A percentile compares a stretch with the other conserved stretches of the same genome.
phyloP scores from a whole-genome alignment of 2,329 filamentous ascomycete genomes.

The Hymenoscyphus fructigenus region DNA sequence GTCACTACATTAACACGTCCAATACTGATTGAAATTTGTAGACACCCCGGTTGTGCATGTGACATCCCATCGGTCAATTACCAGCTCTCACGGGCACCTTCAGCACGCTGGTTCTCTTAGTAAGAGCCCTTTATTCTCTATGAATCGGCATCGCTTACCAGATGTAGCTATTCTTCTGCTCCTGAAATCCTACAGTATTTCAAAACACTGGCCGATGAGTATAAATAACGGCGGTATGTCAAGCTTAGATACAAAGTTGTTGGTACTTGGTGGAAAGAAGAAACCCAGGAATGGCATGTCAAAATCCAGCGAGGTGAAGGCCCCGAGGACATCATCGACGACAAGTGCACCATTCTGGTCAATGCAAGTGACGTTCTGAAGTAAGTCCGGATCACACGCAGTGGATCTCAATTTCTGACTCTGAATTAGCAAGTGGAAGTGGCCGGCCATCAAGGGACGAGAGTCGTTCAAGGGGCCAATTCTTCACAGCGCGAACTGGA shows the following conservation, averaged over 20 bases:
- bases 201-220: slow-evolving; percentile 11
- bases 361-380: slow-evolving; percentile 54
- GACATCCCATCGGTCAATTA: slow-evolving; percentile 23
- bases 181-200: slow-evolving; percentile 19
- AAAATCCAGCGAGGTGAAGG: slow-evolving; percentile 26
- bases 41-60: slow-evolving; percentile 20
- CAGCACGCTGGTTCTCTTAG: slow-evolving; percentile 19
- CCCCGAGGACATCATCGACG: slow-evolving; percentile 41
- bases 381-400: slow-evolving; percentile 37
- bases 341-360: slow-evolving; percentile 49
- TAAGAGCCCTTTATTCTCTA: slow-evolving; percentile 13
- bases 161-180: slow-evolving; percentile 21
- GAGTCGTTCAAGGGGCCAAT: slow-evolving; percentile 45
- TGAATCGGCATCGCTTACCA: slow-evolving; percentile 14
- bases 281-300: no score
- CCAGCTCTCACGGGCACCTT: slow-evolving; percentile 16
- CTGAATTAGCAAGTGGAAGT: slow-evolving; percentile 49
- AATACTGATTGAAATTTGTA: no score
- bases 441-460: slow-evolving; percentile 60
- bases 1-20: no score
- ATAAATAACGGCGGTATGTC: slow-evolving; percentile 17
- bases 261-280: background rate
- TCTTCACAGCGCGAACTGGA: slow-evolving; percentile 61
- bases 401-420: background rate
- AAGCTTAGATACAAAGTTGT: slow-evolving; percentile 14